Base-by-base conservation (phyloP, 1,284 basidiomycete genomes). In the Leccinum angustisporum region DNA sequence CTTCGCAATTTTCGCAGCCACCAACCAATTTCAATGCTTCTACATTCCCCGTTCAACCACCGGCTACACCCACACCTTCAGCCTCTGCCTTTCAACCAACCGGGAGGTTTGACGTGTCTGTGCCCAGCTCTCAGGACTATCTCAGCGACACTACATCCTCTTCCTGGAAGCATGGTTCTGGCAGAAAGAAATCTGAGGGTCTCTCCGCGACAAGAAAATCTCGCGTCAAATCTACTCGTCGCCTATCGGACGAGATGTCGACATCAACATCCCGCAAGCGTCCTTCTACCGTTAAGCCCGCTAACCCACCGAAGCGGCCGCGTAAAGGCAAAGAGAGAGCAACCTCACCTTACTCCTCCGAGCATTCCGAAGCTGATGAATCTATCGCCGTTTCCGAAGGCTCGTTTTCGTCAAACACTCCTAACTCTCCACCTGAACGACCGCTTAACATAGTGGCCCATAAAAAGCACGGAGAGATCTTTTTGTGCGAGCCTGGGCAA, bases 401-500 rank as follows among this genome's bases (percentile, higher is more conserved):
- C 53, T 61, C 63, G 8, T 56, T 55, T 61, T 60, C 62, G 27
- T 55, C 57, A n/a, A 58, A 57, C 58, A 63, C 62, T 16, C 63
- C 67, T 56, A 10, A 61, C 54, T 65, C 64, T 27, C 58, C 63
- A 6, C 56, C 62, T 52, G 46, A 61, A 38, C 71, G 57, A 5
- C 48, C 57, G 36, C 67, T 57, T 36, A 65, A 51, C 30, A 57
- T 70, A n/a, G 27, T 70, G 57, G 61, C 61, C 30, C 64, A 10
- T 40, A 73, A 60, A 58, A 68, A 59, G 13, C 56, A 21, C 2
- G 74, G 74, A 1, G 66, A 75, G 58, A 65, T 76, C 18, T 74
- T 74, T 33, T 48, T 72, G 51, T 65, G 70, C 5, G 59, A 33
- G 30, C 60, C 67, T 40, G 83, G 82, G 6, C 64, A 71, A 56